Conservation (phyloP, 352 stramenopile genomes). For the Phytophthora citrophthora region DNA sequence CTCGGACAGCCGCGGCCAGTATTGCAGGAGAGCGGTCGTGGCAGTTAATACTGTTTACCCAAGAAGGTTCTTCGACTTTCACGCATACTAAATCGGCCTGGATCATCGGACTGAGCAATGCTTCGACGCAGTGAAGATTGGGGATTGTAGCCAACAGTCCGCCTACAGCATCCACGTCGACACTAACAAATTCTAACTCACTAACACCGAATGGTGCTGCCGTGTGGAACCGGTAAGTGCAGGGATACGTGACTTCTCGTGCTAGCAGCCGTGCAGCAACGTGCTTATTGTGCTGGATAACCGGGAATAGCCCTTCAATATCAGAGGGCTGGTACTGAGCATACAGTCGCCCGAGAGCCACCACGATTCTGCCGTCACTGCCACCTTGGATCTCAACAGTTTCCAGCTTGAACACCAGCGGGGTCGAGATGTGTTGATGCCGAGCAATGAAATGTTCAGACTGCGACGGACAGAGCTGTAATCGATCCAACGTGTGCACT, state of each 20-base stretch:
- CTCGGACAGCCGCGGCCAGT: constrained; percentile 7
- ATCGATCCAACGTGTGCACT: constrained; percentile 1
- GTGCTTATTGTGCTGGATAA: constrained; percentile 26
- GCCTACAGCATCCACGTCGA: constrained; percentile 31
- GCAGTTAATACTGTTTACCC: constrained; percentile 8
- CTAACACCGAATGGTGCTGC: constrained; percentile 8
- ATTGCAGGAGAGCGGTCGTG: constrained; percentile 11
- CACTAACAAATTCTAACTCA: constrained; percentile 33
- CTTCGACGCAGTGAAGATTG: constrained; percentile 31
- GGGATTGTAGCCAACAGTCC: constrained; percentile 21
- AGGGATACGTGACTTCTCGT: constrained; percentile 29
- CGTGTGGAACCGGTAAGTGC: constrained; percentile 41
- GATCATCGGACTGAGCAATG: constrained; percentile 22
- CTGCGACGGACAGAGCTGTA: constrained; percentile 24
- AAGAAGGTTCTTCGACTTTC: constrained; percentile 12
- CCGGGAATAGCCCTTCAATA: constrained; percentile 27
- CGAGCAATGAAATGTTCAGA: constrained; percentile 29
- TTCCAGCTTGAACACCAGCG: constrained; percentile 32
- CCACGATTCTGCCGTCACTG: constrained; percentile 33
- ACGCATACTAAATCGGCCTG: constrained; percentile 5
- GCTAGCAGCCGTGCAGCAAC: constrained; percentile 27
- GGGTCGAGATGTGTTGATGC: constrained; percentile 23
- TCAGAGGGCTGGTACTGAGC: constrained; percentile 17
- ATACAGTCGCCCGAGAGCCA: constrained; percentile 21
- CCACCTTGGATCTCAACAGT: constrained; percentile 26